Base-by-base conservation (phyloP, 2,329 filamentous ascomycete species). In the Anthostomella pinea region DNA sequence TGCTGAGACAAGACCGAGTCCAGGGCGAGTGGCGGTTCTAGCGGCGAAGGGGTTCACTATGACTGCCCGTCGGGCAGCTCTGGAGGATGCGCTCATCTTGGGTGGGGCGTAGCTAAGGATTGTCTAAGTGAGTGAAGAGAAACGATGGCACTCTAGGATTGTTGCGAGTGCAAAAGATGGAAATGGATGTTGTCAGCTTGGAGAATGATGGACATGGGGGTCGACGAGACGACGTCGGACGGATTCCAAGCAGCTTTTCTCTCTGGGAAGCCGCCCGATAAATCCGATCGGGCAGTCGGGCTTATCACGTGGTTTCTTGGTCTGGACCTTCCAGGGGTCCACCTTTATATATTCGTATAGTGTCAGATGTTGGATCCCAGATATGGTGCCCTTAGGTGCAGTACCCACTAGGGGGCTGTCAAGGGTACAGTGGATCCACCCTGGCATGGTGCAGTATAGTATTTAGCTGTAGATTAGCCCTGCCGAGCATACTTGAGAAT, bases 11-110 rank as follows among this genome's bases (percentile, higher is more conserved):
- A 74, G 59, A 38, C 68, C 65, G 40, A 72, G 58, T 30, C 69
- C 65, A 21, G 72, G 68, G 44, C 64, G 57, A 26, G 65, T 58
- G 27, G 76, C 56, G 36, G 63, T 59, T 46, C 70, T 67, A 46
- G 70, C 74, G 69, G 52, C 35, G 41, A 79, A 69, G 48, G 73
- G 69, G 64, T 72, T 75, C 48, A 72, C 65, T 52, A 70, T 62
- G 45, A 71, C 65, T 42, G 72, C 74, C 66, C 73, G 66, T 42
- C 73, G 73, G 62, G 73, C 75, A 54, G 75, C 68, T 55, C 60
- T 69, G 43, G 75, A 66, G 30, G 75, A 76, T 55, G 73, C 69
- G 69, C 74, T 78, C 75, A 79, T 79, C 48, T 27, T 57, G 15
- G 30, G 29, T 28, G 27, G 30, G 29, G 29, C 22, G 27, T 23